Evolutionary conservation across 2,329 filamentous ascomycete species (phyloP), one percentile per base, ranked within the genome.

Genomic region (Coniella vitis): DNA sequence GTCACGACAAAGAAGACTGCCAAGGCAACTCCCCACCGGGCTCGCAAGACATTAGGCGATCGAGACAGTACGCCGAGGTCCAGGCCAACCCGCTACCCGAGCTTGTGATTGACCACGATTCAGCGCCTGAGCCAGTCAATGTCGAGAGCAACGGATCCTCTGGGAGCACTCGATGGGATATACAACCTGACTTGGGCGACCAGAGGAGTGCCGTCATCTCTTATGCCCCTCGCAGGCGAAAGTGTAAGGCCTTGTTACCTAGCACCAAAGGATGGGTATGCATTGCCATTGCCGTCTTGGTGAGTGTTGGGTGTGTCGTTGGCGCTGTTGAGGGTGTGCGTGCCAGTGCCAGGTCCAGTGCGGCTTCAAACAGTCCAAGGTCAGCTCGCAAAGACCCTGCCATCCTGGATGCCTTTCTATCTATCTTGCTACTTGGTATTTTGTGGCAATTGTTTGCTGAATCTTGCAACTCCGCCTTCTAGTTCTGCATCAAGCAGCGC

Each of bases 81-180:
- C 42, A 34, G 17, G 37, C 31, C 13, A 53, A 53, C 16, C 51
- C 51, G 21, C 19, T 45, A 14, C 51, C 51, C 1, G 25, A 53
- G 34, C 13, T 53, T 4, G 48, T 19, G 16, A 29, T 48, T 3
- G 16, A 39, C 19, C 14, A 17, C 2, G 40, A 48, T 5, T 4
- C 35, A 1, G 36, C 37, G 37, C 40, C 29, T 3, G 48, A 51
- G 40, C 39, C 44, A 7, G 41, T 47, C 4, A 47, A 38, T n/a
- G 19, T 47, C 12, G 32, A 38, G 20, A 40, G 42, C 17, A n/a
- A 45, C 4, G 32, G 21, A 3, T 43, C 47, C 39, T 45, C 31
- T 8, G 39, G 45, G 3, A 31, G 48, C 4, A 41, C 34, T 9
- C 43, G 38, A 2, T 45, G 48, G 1, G 48, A 51, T 9, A 41